These are phyloP conservation scores for Diaporthe ilicicola DNA, from an alignment of 2,329 filamentous ascomycete genomes.

Conservation along the genomic window DNA sequence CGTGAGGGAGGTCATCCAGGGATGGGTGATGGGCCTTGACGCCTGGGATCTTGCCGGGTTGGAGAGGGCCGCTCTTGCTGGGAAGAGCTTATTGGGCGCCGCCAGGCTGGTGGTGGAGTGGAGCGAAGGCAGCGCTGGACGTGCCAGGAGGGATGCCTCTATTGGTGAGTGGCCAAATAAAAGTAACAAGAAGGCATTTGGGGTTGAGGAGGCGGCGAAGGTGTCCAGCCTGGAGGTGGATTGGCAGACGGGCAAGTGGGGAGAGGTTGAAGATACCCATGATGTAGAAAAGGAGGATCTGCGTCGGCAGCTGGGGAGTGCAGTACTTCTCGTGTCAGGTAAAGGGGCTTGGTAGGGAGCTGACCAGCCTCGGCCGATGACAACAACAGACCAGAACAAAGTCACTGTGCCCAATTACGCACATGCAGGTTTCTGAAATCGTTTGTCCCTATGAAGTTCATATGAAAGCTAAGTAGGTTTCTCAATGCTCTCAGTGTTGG, in stretches of 20 bases:
- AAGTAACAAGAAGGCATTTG: conserved; percentile 61
- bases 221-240: conserved; percentile 84
- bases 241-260: conserved; percentile 93
- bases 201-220: conserved; percentile 82
- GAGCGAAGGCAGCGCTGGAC: conserved; percentile 75
- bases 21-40: conserved; percentile 78
- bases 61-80: conserved; percentile 83
- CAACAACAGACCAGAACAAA: background rate
- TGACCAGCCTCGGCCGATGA: background rate
- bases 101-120: conserved; percentile 84
- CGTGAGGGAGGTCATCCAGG: conserved; percentile 79
- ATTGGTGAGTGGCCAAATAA: conserved; percentile 39
- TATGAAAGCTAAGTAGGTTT: background rate
- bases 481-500: background rate
- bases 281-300: conserved; percentile 95
- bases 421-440: background rate
- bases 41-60: conserved; percentile 86
- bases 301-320: conserved; percentile 86
- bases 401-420: background rate
- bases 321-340: conserved; percentile 80
- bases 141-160: conserved; percentile 38
- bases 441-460: background rate
- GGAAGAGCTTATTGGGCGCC: conserved; percentile 85
- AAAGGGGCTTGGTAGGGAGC: conserved; percentile 40
- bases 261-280: conserved; percentile 97